A percentile compares a stretch with the other conserved stretches of the same genome.
Conservation (phyloP, 2,329 filamentous ascomycete genomes). For the Thielaviopsis punctulata region DNA sequence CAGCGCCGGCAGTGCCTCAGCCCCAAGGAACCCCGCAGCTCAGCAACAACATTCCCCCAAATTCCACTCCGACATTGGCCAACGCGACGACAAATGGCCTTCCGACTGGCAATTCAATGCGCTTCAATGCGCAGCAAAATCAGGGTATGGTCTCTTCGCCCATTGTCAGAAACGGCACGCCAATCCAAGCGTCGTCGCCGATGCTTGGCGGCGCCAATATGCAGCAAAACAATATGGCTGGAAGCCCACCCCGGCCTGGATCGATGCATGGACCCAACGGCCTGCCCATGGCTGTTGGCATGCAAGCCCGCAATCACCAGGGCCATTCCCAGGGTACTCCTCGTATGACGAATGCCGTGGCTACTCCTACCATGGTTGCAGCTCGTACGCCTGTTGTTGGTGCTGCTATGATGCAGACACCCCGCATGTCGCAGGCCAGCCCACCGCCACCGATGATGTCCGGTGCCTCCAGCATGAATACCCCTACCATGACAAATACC, state of each 20-base stretch:
- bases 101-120: slow-evolving; percentile 16
- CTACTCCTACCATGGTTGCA: slow-evolving; percentile 44
- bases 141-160: slow-evolving; percentile 46
- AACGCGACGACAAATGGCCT: slow-evolving; percentile 21
- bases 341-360: slow-evolving; percentile 38
- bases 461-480: slow-evolving; percentile 30
- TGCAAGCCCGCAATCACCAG: slow-evolving; percentile 49
- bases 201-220: slow-evolving; percentile 45
- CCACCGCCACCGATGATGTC: slow-evolving; percentile 43
- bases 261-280: slow-evolving; percentile 40
- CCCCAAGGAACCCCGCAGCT: slow-evolving; percentile 10
- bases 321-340: slow-evolving; percentile 48
- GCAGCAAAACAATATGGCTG: slow-evolving; percentile 49
- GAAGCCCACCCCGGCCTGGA: slow-evolving; percentile 47
- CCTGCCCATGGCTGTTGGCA: slow-evolving; percentile 42
- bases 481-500: slow-evolving; percentile 6
- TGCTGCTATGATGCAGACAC: slow-evolving; percentile 35
- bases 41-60: slow-evolving; percentile 8
- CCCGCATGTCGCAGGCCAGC: slow-evolving; percentile 45
- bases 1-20: neutral
- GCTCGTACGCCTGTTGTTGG: slow-evolving; percentile 37
- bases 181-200: slow-evolving; percentile 47
- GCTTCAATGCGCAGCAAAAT: slow-evolving; percentile 39
- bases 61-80: slow-evolving; percentile 8
- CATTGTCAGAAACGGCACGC: slow-evolving; percentile 42